Percentiles rank a stretch among this genome's conserved stretches.
Conservation (phyloP, 1,139 yeast species). For the Yamadazyma triangularis region DNA sequence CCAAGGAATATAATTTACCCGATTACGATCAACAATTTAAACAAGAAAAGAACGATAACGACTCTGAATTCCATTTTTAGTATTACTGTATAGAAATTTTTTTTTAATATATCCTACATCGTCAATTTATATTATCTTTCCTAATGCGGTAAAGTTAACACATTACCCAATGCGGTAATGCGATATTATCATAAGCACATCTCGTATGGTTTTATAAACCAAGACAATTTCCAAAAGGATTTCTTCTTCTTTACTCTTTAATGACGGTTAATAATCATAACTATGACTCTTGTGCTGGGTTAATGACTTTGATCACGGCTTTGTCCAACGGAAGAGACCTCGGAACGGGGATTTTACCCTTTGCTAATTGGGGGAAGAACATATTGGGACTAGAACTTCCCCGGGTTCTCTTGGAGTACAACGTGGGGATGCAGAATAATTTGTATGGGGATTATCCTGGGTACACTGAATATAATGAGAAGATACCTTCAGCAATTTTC, state of each 20-base stretch:
- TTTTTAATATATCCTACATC: too few relatives aligned
- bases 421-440: slow-evolving; percentile 12
- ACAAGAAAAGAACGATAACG: slow-evolving; percentile 11
- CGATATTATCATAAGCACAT: too few relatives aligned
- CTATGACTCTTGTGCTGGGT: too few relatives aligned
- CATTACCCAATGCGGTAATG: too few relatives aligned
- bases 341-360: slow-evolving; percentile 10
- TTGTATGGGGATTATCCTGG: slow-evolving; percentile 36
- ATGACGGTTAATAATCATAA: too few relatives aligned
- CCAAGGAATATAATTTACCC: slow-evolving; percentile 9
- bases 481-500: slow-evolving; percentile 29
- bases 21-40: slow-evolving; percentile 13
- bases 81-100: too few relatives aligned
- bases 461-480: slow-evolving; percentile 13
- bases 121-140: too few relatives aligned
- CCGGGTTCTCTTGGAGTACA: slow-evolving; percentile 5
- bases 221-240: too few relatives aligned
- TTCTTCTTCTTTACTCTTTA: too few relatives aligned
- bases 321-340: slow-evolving; percentile 11
- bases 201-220: too few relatives aligned
- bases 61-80: slow-evolving; percentile 17
- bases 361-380: slow-evolving; percentile 7
- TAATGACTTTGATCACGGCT: slow-evolving; percentile 7
- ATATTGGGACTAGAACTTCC: slow-evolving; percentile 9
- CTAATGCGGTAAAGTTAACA: too few relatives aligned